A percentile compares a stretch with the other conserved stretches of the same genome.
phyloP scores from a whole-genome alignment of 352 stramenopile species.

The Globisporangium abappressorium region DNA sequence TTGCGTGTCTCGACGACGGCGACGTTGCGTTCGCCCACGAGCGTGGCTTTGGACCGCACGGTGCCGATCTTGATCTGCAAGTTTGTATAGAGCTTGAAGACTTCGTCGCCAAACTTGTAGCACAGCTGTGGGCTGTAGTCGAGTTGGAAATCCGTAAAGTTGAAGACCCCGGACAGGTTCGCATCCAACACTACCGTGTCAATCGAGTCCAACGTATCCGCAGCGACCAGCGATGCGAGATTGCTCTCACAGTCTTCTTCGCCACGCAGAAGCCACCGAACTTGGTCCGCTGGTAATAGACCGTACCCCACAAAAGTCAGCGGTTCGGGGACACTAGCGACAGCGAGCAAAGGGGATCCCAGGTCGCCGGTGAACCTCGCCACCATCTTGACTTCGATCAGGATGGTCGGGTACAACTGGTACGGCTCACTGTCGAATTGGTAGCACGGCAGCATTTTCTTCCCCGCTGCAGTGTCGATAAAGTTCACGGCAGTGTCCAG shows the following conservation, averaged over 20 bases:
- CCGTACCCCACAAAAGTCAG: conserved; percentile 58
- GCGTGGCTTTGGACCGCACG: conserved; percentile 35
- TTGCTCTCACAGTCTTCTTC: conserved; percentile 60
- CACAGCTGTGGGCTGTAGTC: conserved; percentile 60
- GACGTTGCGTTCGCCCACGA: conserved; percentile 43
- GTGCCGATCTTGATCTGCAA: conserved; percentile 53
- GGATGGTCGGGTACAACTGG: conserved; percentile 44
- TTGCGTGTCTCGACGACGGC: conserved; percentile 45
- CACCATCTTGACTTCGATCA: conserved; percentile 58
- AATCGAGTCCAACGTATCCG: conserved; percentile 22
- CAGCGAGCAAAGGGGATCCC: conserved; percentile 47
- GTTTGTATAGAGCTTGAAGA: conserved; percentile 50
- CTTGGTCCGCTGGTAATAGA: conserved; percentile 34
- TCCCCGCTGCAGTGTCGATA: conserved; percentile 28
- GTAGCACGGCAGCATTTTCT: conserved; percentile 43
- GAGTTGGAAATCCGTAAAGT: conserved; percentile 39
- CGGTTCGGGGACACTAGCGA: conserved; percentile 50
- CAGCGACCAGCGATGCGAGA: conserved; percentile 32
- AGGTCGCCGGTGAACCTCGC: conserved; percentile 35
- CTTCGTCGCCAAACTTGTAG: conserved; percentile 59
- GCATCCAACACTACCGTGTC: conserved; percentile 41
- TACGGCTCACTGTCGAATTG: conserved; percentile 61
- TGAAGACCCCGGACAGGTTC: conserved; percentile 35
- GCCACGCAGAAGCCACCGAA: conserved; percentile 48
- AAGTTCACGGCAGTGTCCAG: conserved; percentile 40